Base-by-base conservation (phyloP, 2,329 filamentous ascomycete species). In the Penicillium sp. region DNA sequence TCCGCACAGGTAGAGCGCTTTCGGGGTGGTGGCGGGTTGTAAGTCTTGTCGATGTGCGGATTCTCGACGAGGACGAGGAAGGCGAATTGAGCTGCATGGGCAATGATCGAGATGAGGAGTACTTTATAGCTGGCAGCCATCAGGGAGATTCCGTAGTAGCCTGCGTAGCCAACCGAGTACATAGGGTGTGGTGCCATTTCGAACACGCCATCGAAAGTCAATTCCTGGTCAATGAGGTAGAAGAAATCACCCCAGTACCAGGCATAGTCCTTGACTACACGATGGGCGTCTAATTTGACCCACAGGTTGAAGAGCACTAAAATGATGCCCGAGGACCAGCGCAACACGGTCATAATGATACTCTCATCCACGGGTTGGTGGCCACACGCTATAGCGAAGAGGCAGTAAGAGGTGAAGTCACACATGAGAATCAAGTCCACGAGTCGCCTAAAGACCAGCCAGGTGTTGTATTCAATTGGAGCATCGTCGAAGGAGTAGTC, bases 191-290 rank as follows among this genome's bases (percentile, higher is more conserved):
- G 94, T 18, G 94, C 94, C 88, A 99, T 95, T 77, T 99, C 94
- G 72, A 97, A 99, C 59, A 99, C 94, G 53, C 94, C 94, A 71
- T 99, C 94, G 74, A 99, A 99, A 47, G 92, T 97, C 72, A 99
- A 81, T 70, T 96, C 91, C 77, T 97, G 92, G 75, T 99, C 94
- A 73, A 99, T 91, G 69, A 99, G 87, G 76, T 92, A 99, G 81
- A 97, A 99, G 77, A 97, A 97, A 75, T 99, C 94, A 58, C 94
- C 94, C 94, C 94, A 99, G 77, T 97, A 99, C 94, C 94, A 99
- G 27, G 94, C 94, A 77, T 92, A 99, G 76, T 99, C 94, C 76
- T 97, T 97, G 70, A 99, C 94, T 47, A 99, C 94, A 57, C 94
- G 85, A 75, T 99, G 94, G 18, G 94, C 94, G 75, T 99, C 94